Base-by-base conservation (phyloP, 2,329 filamentous ascomycete genomes). In the Pseudogymnoascus sp. region DNA sequence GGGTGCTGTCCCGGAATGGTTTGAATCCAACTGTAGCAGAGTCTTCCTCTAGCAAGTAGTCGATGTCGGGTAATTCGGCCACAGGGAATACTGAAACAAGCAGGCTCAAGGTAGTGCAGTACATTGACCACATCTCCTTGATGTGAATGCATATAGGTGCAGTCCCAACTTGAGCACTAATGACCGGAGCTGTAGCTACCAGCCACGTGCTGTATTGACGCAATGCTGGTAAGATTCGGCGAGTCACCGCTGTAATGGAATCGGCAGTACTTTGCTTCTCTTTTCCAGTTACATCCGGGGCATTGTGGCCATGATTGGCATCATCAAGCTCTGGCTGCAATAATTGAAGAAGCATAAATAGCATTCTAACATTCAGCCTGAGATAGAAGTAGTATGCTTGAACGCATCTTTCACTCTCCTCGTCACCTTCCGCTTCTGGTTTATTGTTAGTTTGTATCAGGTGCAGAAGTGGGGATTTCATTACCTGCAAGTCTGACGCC, bases 321-420 rank as follows among this genome's bases (percentile, higher is more conserved):
- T 68, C 70, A 48, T 51, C 63, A 2, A 96, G 79, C 68, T 91
- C 87, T n/a, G 84, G 80, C 65, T 87, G 79, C 36, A 96, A 78
- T 29, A 88, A 78, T 60, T 88, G 85, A 51, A 92, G 82, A 33
- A 96, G 79, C 0, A 84, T 83, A 62, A 87, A 84, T 68, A 95
- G 88, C 8, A 88, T 91, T 60, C 88, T 88, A 58, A 91, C 79
- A 69, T 96, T 96, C 65, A 96, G 83, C 25, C 87, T 82, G 48
- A 95, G 79, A 63, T 90, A 85, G 69, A 88, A 92, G 63, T 84
- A 80, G 66, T 80, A 83, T 8, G 82, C 81, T 35, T 76, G 77
- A 10, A 78, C 78, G 33, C 73, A 73, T 39, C 66, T 63, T 59
- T 65, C 61, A 33, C 25, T 67, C 17, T 39, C 21, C 61, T 48